Evolutionary conservation across 192 early-diverging fungal genomes (phyloP).

Genomic region (Chytriomyces confervae): DNA sequence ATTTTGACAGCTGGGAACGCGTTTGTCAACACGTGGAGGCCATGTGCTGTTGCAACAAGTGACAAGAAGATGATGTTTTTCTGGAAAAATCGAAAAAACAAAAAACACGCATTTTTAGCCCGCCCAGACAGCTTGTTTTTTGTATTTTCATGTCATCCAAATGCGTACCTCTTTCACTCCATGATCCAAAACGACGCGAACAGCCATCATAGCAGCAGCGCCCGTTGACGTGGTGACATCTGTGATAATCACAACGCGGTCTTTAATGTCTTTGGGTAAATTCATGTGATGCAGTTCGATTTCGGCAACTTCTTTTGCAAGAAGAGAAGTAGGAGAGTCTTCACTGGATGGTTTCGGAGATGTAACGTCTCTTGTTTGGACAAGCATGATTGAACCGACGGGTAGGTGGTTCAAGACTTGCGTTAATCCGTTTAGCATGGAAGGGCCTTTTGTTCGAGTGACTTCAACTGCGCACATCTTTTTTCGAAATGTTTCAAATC

Average conservation of each 20-base stretch:
- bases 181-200: conserved; percentile 91
- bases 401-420: conserved; percentile 80
- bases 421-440: conserved; percentile 87
- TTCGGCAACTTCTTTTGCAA: conserved; percentile 62
- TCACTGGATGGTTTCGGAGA: not conserved
- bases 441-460: conserved; percentile 79
- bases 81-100: not conserved
- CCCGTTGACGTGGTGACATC: conserved; percentile 94
- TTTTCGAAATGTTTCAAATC: not conserved
- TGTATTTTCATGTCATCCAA: not conserved
- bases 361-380: conserved; percentile 64
- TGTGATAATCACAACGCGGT: conserved; percentile 74
- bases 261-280: conserved; percentile 67
- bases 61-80: conserved; percentile 81
- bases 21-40: conserved; percentile 75
- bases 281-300: conserved; percentile 89
- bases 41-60: conserved; percentile 78
- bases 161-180: conserved; percentile 68
- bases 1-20: conserved; percentile 85
- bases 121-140: no score
- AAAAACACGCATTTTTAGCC: not conserved
- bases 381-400: conserved; percentile 89
- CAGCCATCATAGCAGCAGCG: conserved; percentile 94
- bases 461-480: conserved; percentile 81
- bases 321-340: not conserved